phyloP scores from a whole-genome alignment of 1,284 basidiomycete species.

The Microbotryum violaceum region DNA sequence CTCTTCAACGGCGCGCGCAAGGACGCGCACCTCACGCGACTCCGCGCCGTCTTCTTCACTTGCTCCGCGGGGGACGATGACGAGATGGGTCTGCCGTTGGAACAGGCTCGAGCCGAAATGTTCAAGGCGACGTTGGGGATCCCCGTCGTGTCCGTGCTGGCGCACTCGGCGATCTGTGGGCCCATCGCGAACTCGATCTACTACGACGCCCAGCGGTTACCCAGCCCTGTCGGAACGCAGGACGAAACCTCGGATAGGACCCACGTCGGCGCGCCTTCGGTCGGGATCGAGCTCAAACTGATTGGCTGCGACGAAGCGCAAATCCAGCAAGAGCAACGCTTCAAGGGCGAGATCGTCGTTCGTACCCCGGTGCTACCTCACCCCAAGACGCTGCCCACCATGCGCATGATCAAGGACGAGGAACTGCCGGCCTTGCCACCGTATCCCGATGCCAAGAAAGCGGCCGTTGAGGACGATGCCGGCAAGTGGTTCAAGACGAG shows the following conservation, averaged over 20 bases:
- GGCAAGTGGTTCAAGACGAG: slow-evolving; percentile 23
- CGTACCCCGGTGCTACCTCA: slow-evolving; percentile 22
- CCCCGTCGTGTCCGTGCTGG: slow-evolving; percentile 20
- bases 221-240: slow-evolving; percentile 10
- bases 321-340: slow-evolving; percentile 9
- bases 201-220: slow-evolving; percentile 31
- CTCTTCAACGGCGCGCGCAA: slow-evolving; percentile 27
- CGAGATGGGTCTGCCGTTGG: slow-evolving; percentile 1
- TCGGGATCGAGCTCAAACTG: slow-evolving; percentile 32
- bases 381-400: slow-evolving; percentile 5
- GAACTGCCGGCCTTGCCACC: slow-evolving; percentile 13
- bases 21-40: slow-evolving; percentile 14
- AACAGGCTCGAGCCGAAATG: slow-evolving; percentile 25
- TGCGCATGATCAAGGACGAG: slow-evolving; percentile 8
- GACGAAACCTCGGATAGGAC: slow-evolving; percentile 11
- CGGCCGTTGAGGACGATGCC: not conserved
- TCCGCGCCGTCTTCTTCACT: slow-evolving; percentile 25
- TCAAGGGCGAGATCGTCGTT: slow-evolving; percentile 28
- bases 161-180: slow-evolving; percentile 25
- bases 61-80: slow-evolving; percentile 8
- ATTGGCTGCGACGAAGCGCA: slow-evolving; percentile 21
- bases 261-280: slow-evolving; percentile 28
- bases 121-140: slow-evolving; percentile 28
- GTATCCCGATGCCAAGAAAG: slow-evolving; percentile 5
- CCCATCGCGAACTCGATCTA: slow-evolving; percentile 21